These are phyloP conservation scores for Tuber microsphaerosporum DNA, from an alignment of 495 filamentous ascomycete species.

Conservation along the genomic window DNA sequence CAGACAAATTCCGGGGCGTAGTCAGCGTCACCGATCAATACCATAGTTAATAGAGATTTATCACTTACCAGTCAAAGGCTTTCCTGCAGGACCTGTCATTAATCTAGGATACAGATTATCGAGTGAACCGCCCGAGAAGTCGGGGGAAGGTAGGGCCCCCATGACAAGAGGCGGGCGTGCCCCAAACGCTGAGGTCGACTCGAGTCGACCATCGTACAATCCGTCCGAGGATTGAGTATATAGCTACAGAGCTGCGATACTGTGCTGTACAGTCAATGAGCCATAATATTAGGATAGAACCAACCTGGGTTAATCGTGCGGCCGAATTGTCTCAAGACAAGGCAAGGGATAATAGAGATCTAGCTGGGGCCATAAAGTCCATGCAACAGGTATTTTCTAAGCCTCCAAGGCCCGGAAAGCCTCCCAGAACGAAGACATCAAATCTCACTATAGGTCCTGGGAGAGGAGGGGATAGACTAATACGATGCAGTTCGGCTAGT, in stretches of 20 bases:
- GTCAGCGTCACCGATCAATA: neutral
- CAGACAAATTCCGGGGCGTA: neutral
- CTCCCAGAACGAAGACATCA: neutral
- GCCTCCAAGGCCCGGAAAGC: neutral
- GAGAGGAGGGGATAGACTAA: neutral
- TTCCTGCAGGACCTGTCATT: neutral
- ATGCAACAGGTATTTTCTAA: neutral
- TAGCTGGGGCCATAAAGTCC: neutral
- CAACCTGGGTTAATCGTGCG: neutral
- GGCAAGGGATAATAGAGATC: neutral
- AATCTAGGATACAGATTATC: neutral
- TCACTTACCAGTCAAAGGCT: neutral
- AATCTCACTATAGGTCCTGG: neutral
- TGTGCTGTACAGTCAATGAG: neutral
- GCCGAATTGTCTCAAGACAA: neutral
- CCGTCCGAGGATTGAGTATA: neutral
- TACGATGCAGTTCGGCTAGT: neutral
- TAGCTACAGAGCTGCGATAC: neutral
- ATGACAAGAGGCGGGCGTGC: neutral
- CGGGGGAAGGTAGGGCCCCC: neutral
- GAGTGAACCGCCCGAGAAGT: neutral
- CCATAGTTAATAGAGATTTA: neutral
- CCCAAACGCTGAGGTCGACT: neutral
- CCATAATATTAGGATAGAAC: neutral
- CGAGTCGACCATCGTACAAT: neutral